Evolutionary conservation across 495 filamentous ascomycete genomes (phyloP), one percentile per base, ranked within the genome.

Genomic region (Copromyces sp.): DNA sequence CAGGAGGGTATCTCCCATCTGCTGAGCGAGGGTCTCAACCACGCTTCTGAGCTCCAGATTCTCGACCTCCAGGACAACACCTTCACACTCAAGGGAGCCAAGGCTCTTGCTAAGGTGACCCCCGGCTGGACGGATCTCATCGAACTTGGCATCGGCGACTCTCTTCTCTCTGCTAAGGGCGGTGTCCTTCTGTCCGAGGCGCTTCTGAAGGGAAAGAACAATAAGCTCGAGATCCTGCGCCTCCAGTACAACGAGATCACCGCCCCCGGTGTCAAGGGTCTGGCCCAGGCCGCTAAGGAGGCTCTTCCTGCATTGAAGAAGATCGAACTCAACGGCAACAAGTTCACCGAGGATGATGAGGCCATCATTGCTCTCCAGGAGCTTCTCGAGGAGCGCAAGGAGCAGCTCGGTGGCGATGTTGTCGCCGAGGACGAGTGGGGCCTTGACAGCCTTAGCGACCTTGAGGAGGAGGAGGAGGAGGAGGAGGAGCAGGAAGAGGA

Each of bases 11-110:
- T 97, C 76, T 88, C 89, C 70, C 83, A 88, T 74, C 82, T 99
- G 68, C 78, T 99, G 68, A 88, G 87, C 73, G 85, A 94, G 68
- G 95, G 95, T 73, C 85, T 99, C 47, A 84, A 86, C 69, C 86
- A 90, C 74, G 87, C 91, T 40, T 84, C 78, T 29, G 82, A 83
- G 41, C 85, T 99, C 42, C 81, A 89, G 79, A 86, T 93, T 59
- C 80, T 98, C 42, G 95, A 99, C 86, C 82, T 99, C 75, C 94
- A 99, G 83, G 95, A 99, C 80, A 99, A 99, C 82, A 98, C 95
- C 12, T 98, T 98, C 78, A 98, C 96, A 9, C 75, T 89, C 41
- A 83, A 86, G 72, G 95, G 94, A 9, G 93, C 94, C 5, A 89
- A 83, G 76, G 94, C 94, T 39, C 84, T 99, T 53, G 89, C 92